A percentile compares a stretch with the other conserved stretches of the same genome.
Conservation (phyloP, 768 basidiomycete genomes). For the Trametes cinnabarina region DNA sequence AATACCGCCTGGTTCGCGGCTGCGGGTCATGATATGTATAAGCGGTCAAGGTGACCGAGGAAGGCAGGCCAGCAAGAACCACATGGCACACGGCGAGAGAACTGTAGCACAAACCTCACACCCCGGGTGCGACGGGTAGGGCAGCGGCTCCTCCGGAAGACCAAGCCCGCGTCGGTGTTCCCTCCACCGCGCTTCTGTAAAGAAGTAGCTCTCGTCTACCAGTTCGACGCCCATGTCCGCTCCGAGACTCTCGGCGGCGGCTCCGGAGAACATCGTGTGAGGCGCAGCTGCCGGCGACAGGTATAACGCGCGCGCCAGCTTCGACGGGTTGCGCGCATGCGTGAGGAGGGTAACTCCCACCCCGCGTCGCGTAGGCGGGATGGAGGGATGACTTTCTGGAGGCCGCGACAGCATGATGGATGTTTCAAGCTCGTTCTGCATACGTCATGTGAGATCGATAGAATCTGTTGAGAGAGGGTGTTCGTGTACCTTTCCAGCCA, state of each 20-base stretch:
- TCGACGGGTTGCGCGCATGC: conserved; percentile 67
- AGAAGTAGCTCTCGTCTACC: conserved; percentile 78
- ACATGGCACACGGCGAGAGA: no score
- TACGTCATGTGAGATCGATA: not conserved
- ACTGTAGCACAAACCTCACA: conserved; percentile 18
- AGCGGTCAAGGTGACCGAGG: no score
- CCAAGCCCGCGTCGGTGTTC: conserved; percentile 75
- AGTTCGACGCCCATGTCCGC: conserved; percentile 50
- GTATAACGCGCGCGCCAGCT: conserved; percentile 68
- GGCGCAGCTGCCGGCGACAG: conserved; percentile 59
- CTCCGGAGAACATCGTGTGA: conserved; percentile 71
- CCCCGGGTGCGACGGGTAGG: conserved; percentile 28
- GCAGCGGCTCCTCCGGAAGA: conserved; percentile 64
- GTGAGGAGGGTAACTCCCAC: conserved; percentile 64
- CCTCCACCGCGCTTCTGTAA: conserved; percentile 69
- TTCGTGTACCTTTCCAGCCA: conserved; percentile 63
- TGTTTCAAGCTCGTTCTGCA: conserved; percentile 77
- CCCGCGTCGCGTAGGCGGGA: conserved; percentile 60
- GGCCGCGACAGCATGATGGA: conserved; percentile 82
- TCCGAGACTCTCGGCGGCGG: conserved; percentile 60
- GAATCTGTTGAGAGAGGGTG: not conserved
- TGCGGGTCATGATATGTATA: no score
- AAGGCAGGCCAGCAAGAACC: no score
- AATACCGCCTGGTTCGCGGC: no score
- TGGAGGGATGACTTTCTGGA: conserved; percentile 58